A percentile compares a stretch with the other conserved stretches of the same genome.
These are phyloP conservation scores for Blastobotrys chiropterorum DNA, from an alignment of 805 yeast genomes.

Conservation along the genomic window DNA sequence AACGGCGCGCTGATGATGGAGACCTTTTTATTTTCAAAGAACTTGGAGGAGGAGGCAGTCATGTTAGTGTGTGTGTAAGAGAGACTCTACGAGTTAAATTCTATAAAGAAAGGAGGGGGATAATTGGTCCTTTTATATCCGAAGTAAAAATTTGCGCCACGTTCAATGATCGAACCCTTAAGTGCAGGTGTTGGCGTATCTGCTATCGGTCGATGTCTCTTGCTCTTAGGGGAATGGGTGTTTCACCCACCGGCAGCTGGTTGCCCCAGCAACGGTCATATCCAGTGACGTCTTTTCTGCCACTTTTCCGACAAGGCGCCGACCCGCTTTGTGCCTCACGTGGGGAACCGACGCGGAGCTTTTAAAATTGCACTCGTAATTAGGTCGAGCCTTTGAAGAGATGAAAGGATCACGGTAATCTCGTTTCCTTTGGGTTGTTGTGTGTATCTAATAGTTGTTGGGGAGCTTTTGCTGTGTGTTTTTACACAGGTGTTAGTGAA, in stretches of 20 bases:
- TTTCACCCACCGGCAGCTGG: not conserved
- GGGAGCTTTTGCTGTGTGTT: too few species aligned
- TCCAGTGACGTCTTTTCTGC: not conserved
- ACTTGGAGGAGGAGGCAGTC: not conserved
- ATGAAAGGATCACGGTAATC: too few species aligned
- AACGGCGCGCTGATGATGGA: conserved; percentile 87
- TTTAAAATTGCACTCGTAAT: too few species aligned
- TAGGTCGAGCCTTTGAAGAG: not conserved
- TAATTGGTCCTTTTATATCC: not conserved
- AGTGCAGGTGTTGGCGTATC: conserved; percentile 2
- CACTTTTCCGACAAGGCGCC: not conserved
- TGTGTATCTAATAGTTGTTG: too few species aligned
- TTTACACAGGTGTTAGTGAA: too few species aligned
- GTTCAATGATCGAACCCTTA: not conserved
- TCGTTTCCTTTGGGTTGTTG: too few species aligned
- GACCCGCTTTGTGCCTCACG: too few species aligned
- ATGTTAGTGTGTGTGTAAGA: not conserved
- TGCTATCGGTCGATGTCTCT: not conserved
- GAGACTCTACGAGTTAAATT: not conserved
- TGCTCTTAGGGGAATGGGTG: not conserved
- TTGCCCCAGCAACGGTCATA: conserved; percentile 1
- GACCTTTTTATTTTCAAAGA: not conserved
- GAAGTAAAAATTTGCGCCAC: not conserved
- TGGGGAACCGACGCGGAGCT: too few species aligned
- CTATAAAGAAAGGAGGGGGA: not conserved